Base-by-base conservation (phyloP, 2,329 filamentous ascomycete genomes). In the Exophiala oligosperma region DNA sequence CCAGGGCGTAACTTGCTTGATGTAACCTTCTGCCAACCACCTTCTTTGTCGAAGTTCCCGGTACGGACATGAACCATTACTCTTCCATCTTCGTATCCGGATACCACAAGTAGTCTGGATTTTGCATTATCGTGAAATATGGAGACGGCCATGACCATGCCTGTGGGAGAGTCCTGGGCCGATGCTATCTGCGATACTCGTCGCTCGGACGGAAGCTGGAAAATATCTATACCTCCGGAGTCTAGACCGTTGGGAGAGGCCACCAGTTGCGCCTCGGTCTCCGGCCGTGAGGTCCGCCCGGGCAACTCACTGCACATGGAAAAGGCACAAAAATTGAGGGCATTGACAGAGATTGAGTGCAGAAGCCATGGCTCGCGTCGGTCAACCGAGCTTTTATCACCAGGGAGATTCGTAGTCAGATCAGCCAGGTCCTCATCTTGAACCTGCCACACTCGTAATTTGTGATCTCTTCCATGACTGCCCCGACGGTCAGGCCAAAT, bases 291-390 rank as follows among this genome's bases (percentile, higher is more conserved):
- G n/a, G 23, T 24, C 28, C 21, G 14, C 23, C 35, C 29, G 3
- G 6, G 60, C 59, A 44, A 69, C 63, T 74, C 70, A 59, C 77
- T 59, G 69, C 87, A 87, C 61, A 82, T 80, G 1, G 88, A 81
- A 71, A 96, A 96, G 1, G 89, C 83, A 71, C 94, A 99, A 71
- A 97, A 99, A 70, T 97, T 99, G 76, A 97, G 84, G 1, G 93
- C 91, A 69, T 97, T 97, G 44, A 97, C 91, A 4, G 89, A 81
- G 4, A 99, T 77, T 3, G 90, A 83, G 73, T 96, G 84, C 23
- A 96, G 73, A n/a, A 97, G 77, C 91, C 91, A 96, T 29, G 94
- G 94, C 67, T 87, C 81, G 14, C 35, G 63, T 76, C 81, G 50
- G 72, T 72, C 47, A 72, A 74, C 28, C 71, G 72, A 1, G 71